phyloP scores from a whole-genome alignment of 2,329 filamentous ascomycete genomes.

The Trichoderma afroharzianum region DNA sequence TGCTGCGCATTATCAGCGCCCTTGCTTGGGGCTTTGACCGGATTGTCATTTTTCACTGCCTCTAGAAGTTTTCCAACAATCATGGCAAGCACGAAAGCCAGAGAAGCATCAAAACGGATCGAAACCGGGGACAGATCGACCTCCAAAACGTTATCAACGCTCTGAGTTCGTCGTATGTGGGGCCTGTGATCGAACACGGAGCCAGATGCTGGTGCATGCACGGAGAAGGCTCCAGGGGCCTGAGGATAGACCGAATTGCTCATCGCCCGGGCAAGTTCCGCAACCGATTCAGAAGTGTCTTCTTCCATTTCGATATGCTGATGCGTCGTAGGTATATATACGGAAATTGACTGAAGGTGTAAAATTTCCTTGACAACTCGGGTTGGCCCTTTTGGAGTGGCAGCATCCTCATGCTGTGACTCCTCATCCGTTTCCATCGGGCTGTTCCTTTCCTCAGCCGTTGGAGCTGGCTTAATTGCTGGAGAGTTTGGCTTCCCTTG shows the following conservation, averaged over 20 bases:
- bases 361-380: constrained; percentile 55
- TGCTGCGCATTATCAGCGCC: constrained; percentile 17
- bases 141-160: constrained; percentile 39
- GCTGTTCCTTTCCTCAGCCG: not conserved
- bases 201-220: constrained; percentile 31
- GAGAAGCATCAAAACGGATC: constrained; percentile 53
- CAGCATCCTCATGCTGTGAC: constrained; percentile 36
- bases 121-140: constrained; percentile 50
- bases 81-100: constrained; percentile 52
- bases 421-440: constrained; percentile 14
- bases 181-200: not conserved
- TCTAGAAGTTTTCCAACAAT: constrained; percentile 48
- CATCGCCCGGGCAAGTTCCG: constrained; percentile 31
- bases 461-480: constrained; percentile 27
- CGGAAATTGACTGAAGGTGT: constrained; percentile 46
- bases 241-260: constrained; percentile 44
- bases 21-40: constrained; percentile 15
- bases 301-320: constrained; percentile 39
- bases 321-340: constrained; percentile 52
- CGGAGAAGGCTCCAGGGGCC: constrained; percentile 60
- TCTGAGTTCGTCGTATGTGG: not conserved
- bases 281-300: constrained; percentile 27
- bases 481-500: constrained; percentile 27
- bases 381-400: constrained; percentile 51
- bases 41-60: constrained; percentile 35